Evolutionary conservation across 306 rosid species (phyloP), one percentile per base, ranked within the genome.

Genomic region (Styphnolobium japonicum): DNA sequence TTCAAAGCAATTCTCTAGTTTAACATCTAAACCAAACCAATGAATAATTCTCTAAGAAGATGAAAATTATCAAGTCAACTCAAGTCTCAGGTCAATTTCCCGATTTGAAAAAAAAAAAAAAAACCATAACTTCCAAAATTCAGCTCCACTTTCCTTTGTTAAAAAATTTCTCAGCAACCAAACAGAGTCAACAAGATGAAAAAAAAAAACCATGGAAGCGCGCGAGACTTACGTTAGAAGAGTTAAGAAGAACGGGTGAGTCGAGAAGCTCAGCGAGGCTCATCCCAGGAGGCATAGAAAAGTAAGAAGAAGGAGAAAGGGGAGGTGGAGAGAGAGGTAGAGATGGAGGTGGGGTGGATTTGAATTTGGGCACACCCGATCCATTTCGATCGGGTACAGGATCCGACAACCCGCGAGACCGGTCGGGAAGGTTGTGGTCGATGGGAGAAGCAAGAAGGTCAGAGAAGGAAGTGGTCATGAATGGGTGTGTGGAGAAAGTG

Each of bases 231-330:
- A 95, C 98, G 77, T 89, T 82, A 62, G 91, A 90, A 55, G 89
- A 18, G 71, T 61, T 84, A n/a, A 92, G 87, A 12, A 92, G 95
- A 27, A 93, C 93, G 6, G 99, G 99, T 7, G 99, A 95, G 80
- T 95, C 98, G 6, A 95, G 92, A 46, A 95, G 94, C 73, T 95
- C 99, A 14, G 98, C 88, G 0, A 92, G 97, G 76, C 89, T 93
- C 52, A 95, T 22, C 5, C 94, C 98, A 72, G 87, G 80, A 7
- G 97, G 98, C 67, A 95, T 85, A 11, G 90, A 37, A 51, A 95
- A 95, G 79, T 87, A 90, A 52, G 96, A 85, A 43, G 96, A 89
- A 15, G 97, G 94, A 66, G 97, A 89, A 10, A 88, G 42, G 1
- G 91, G 77, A 22, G 96, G 88, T 0, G 93, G 93, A 52, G 94